Conservation (phyloP, 2,329 filamentous ascomycete species). For the Colletotrichum sp. region DNA sequence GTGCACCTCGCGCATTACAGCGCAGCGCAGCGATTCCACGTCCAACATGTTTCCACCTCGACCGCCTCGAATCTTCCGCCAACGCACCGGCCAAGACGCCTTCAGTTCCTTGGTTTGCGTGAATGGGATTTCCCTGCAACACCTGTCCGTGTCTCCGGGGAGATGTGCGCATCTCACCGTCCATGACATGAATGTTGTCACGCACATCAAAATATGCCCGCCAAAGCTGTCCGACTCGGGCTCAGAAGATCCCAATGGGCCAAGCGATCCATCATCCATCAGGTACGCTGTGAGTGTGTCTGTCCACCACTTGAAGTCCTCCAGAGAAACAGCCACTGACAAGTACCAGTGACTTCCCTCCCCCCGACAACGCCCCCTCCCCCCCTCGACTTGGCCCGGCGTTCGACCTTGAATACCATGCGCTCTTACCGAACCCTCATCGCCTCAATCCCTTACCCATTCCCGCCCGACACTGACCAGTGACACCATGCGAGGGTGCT, state of each 20-base stretch:
- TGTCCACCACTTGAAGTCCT: background rate
- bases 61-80: background rate
- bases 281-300: background rate
- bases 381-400: background rate
- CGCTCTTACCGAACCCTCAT: background rate
- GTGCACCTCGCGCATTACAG: background rate
- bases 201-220: background rate
- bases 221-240: background rate
- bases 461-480: background rate
- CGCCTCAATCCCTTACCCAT: background rate
- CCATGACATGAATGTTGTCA: background rate
- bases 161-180: background rate
- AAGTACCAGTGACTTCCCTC: constrained; percentile 5
- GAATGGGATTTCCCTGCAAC: background rate
- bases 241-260: constrained; percentile 1
- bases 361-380: background rate
- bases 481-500: background rate
- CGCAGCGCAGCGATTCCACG: constrained; percentile 14
- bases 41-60: constrained; percentile 4
- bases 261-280: background rate
- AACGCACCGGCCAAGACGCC: background rate
- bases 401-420: constrained; percentile 12
- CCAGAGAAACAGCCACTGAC: background rate
- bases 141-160: background rate
- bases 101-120: background rate